A percentile compares a stretch with the other conserved stretches of the same genome.
Conservation (phyloP, 805 yeast genomes). For the Candida ulmi region DNA sequence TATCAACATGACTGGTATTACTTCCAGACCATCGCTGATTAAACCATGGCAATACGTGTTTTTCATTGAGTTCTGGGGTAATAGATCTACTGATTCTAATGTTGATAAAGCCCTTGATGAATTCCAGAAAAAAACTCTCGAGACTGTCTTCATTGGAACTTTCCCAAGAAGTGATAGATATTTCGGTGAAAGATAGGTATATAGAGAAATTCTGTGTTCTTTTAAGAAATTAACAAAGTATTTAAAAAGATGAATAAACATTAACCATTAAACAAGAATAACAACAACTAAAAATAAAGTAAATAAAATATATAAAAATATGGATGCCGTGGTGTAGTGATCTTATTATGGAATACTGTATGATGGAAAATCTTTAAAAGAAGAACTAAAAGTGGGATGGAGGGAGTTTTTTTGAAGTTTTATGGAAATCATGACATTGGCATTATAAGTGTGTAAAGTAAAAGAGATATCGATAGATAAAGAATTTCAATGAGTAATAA, state of each 20-base stretch:
- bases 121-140: slow-evolving; percentile 38
- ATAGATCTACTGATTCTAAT: slow-evolving; percentile 26
- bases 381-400: not conserved
- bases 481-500: no score
- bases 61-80: slow-evolving; percentile 64
- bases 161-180: slow-evolving; percentile 42
- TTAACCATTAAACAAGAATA: no score
- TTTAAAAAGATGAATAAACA: no score
- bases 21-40: slow-evolving; percentile 68
- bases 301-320: no score
- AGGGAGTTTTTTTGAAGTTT: no score
- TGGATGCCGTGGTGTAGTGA: no score
- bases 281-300: no score
- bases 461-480: not conserved
- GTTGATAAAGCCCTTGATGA: slow-evolving; percentile 33
- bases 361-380: not conserved
- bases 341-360: no score
- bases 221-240: not conserved
- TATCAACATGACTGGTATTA: slow-evolving; percentile 64
- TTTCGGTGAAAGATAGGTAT: no score
- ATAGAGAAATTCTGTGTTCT: no score
- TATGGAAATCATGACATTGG: not conserved
- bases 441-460: not conserved
- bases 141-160: slow-evolving; percentile 55
- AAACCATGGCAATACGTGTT: slow-evolving; percentile 78